Evolutionary conservation across 345 rosid species (phyloP).

Genomic region (Aegle marmelos): DNA sequence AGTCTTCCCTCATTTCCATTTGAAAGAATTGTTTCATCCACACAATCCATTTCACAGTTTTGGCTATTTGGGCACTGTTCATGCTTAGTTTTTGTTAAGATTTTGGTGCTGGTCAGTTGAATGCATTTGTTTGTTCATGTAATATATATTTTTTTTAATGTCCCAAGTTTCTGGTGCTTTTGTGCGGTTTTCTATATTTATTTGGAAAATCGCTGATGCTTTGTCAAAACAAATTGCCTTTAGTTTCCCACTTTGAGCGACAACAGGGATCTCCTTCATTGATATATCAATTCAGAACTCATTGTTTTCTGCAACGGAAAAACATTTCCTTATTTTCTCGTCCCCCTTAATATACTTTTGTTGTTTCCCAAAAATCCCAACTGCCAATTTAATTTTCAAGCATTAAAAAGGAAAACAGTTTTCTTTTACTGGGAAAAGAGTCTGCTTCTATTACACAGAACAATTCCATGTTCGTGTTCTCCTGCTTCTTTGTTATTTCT

Average conservation of each 20-base stretch:
- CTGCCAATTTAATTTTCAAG: neutral
- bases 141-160: neutral
- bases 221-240: neutral
- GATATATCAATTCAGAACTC: neutral
- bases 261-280: conserved; percentile 8
- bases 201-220: neutral
- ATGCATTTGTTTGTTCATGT: neutral
- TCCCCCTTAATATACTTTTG: neutral
- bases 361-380: neutral
- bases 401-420: neutral
- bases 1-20: neutral
- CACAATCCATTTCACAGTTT: neutral
- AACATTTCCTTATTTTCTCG: neutral
- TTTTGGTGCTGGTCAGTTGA: neutral
- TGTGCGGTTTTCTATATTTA: neutral
- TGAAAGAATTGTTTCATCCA: neutral
- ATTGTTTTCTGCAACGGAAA: conserved; percentile 7
- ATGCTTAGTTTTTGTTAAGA: neutral
- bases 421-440: neutral
- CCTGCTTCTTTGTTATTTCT: neutral
- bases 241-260: conserved; percentile 6
- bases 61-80: neutral
- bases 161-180: neutral
- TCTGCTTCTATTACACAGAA: neutral
- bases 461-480: neutral